Conservation (phyloP, 345 rosid genomes). For the Gossypium arboreum region DNA sequence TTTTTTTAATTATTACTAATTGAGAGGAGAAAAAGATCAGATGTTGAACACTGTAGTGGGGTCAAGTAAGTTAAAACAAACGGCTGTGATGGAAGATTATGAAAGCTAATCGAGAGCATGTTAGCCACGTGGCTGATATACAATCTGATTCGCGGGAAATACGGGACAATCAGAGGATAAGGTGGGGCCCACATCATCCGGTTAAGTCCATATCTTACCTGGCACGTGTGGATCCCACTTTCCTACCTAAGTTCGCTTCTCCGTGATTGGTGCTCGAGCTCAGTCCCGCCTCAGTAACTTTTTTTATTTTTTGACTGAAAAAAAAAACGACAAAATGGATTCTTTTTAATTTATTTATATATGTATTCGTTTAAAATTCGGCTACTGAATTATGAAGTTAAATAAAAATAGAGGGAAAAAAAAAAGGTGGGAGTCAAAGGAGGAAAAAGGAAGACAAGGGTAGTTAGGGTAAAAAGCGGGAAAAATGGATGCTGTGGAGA, state of each 20-base stretch:
- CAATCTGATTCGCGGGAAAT: background rate
- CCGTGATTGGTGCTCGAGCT: background rate
- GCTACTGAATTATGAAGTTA: background rate
- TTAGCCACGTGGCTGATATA: background rate
- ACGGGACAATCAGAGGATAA: background rate
- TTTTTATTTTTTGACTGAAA: background rate
- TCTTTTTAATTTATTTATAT: background rate
- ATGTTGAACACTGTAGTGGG: background rate
- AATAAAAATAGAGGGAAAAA: background rate
- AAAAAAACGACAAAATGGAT: background rate
- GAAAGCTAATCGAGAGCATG: background rate
- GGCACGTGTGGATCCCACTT: background rate
- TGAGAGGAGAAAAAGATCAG: background rate
- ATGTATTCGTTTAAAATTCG: background rate
- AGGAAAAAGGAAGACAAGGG: slow-evolving; percentile 26
- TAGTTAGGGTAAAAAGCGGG: background rate
- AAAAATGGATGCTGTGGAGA: slow-evolving; percentile 26
- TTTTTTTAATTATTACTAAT: background rate
- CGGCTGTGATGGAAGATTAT: background rate
- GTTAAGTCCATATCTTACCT: background rate
- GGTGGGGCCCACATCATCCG: background rate
- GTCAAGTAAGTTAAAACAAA: background rate
- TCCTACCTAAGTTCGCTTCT: background rate
- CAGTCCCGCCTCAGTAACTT: background rate
- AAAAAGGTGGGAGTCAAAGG: background rate